These are phyloP conservation scores for Viola pubescens DNA, from an alignment of 441 rosid genomes.

Conservation along the genomic window DNA sequence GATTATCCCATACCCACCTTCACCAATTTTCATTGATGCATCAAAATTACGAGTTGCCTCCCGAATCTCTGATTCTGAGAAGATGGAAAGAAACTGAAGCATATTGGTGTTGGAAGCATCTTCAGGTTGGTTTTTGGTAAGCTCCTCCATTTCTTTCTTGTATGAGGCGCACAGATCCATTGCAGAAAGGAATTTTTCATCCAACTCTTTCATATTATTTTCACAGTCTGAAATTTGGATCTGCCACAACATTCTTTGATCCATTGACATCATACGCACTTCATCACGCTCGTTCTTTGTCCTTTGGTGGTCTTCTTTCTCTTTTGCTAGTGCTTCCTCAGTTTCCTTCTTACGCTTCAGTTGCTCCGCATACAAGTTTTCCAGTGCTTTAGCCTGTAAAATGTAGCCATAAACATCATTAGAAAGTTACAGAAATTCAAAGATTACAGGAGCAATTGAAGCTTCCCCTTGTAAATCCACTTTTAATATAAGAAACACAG, in stretches of 20 bases:
- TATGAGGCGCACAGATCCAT: constrained; percentile 65
- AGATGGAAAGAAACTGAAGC: constrained; percentile 62
- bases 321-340: constrained; percentile 51
- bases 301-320: constrained; percentile 42
- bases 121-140: constrained; percentile 54
- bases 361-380: constrained; percentile 51
- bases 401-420: too few relatives aligned
- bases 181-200: constrained; percentile 76
- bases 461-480: too few relatives aligned
- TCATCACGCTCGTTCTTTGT: constrained; percentile 40
- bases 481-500: neutral
- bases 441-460: too few relatives aligned
- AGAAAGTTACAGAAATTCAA: too few relatives aligned
- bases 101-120: constrained; percentile 32
- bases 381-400: constrained; percentile 59
- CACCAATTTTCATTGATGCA: constrained; percentile 69
- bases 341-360: constrained; percentile 55
- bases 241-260: constrained; percentile 49
- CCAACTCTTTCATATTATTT: constrained; percentile 47
- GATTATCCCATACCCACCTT: constrained; percentile 95
- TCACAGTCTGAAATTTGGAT: constrained; percentile 54
- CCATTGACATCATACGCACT: constrained; percentile 37
- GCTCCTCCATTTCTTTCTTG: constrained; percentile 76
- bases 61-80: constrained; percentile 63
- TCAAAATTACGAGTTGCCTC: constrained; percentile 71